Conservation (phyloP, 176 grass and related monocot genomes). For the Leersia perrieri region DNA sequence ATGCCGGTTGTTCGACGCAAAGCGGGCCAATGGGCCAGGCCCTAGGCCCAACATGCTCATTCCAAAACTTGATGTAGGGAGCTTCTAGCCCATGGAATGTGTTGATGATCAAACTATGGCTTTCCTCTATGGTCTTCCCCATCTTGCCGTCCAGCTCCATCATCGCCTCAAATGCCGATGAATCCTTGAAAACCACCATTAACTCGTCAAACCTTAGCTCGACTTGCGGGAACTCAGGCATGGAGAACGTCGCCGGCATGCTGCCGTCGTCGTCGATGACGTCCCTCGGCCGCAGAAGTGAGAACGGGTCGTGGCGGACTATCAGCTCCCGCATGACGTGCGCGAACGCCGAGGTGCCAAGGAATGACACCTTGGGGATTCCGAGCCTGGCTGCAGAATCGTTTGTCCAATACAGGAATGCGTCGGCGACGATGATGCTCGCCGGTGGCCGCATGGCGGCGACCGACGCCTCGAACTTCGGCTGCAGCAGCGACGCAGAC, state of each 20-base stretch:
- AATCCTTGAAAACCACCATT: constrained; percentile 45
- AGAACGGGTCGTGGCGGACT: constrained; percentile 29
- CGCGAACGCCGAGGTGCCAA: constrained; percentile 52
- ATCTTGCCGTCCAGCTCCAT: constrained; percentile 37
- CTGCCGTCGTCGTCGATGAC: neutral
- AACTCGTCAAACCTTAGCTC: constrained; percentile 44
- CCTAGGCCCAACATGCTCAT: neutral
- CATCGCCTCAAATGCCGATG: constrained; percentile 29
- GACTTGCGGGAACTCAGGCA: constrained; percentile 56
- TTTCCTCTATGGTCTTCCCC: neutral
- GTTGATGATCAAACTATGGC: constrained; percentile 43
- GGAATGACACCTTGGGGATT: constrained; percentile 40
- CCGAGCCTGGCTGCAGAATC: constrained; percentile 26
- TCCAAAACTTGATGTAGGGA: constrained; percentile 47
- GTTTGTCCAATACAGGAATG: constrained; percentile 54
- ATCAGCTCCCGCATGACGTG: constrained; percentile 8
- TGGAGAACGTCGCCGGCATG: constrained; percentile 37
- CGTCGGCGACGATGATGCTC: constrained; percentile 51
- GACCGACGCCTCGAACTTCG: constrained; percentile 39
- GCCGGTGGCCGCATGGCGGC: constrained; percentile 6
- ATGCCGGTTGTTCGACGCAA: constrained; percentile 16
- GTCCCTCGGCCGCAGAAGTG: constrained; percentile 2
- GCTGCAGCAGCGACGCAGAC: constrained; percentile 24
- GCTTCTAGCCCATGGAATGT: constrained; percentile 57
- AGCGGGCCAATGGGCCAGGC: constrained; percentile 50